phyloP scores from a whole-genome alignment of 495 filamentous ascomycete genomes.

The Penicillium coprophilum region DNA sequence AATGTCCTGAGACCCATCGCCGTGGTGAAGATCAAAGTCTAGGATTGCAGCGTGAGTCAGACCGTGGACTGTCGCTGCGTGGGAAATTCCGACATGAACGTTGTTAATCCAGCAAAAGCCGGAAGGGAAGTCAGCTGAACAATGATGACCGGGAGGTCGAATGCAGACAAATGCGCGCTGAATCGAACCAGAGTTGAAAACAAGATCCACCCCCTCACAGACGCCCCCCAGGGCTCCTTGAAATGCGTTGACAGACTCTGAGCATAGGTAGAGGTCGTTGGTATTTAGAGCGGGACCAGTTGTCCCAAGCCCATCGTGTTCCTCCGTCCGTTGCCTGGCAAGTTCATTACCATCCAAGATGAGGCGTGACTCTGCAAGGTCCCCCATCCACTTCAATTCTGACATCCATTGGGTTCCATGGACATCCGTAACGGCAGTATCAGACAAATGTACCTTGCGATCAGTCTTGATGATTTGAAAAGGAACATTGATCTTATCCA shows the following conservation, averaged over 20 bases:
- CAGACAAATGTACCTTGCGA: conserved; percentile 61
- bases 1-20: conserved; percentile 92
- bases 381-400: conserved; percentile 82
- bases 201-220: conserved; percentile 84
- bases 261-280: conserved; percentile 78
- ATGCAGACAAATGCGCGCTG: conserved; percentile 80
- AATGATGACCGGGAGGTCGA: conserved; percentile 91
- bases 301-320: conserved; percentile 40
- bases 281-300: conserved; percentile 59
- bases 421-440: conserved; percentile 73
- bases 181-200: conserved; percentile 60
- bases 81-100: conserved; percentile 92
- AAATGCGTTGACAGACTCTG: conserved; percentile 80
- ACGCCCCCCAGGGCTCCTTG: conserved; percentile 88
- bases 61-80: conserved; percentile 76
- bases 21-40: conserved; percentile 96
- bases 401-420: conserved; percentile 90
- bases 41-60: conserved; percentile 94
- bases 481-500: conserved; percentile 53
- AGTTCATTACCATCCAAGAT: conserved; percentile 74
- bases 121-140: conserved; percentile 80
- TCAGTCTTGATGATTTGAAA: conserved; percentile 78
- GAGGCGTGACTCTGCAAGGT: conserved; percentile 69
- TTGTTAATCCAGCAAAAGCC: conserved; percentile 99
- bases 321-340: conserved; percentile 54